Conservation (phyloP, 2,329 filamentous ascomycete genomes). For the Penicillium sp. region DNA sequence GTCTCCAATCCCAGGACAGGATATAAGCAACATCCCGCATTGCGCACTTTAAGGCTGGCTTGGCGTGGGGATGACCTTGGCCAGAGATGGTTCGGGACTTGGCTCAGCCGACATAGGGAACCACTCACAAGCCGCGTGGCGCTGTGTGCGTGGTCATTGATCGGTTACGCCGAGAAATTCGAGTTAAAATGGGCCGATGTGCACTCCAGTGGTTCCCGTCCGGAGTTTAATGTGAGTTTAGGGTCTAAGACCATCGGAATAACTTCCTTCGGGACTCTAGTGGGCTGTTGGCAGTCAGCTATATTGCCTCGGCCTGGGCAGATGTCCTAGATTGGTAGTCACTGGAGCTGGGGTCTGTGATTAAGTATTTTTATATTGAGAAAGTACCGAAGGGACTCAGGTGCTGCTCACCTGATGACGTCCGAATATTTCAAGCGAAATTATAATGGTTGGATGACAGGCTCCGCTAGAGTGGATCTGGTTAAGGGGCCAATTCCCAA, state of each 20-base stretch:
- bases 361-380: neutral
- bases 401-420: neutral
- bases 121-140: conserved; percentile 2
- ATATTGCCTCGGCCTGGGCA: neutral
- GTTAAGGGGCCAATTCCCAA: neutral
- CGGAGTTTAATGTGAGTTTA: neutral
- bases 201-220: neutral
- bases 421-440: neutral
- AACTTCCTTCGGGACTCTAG: neutral
- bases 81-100: conserved; percentile 15
- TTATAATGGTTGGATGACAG: neutral
- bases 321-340: neutral
- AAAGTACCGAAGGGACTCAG: neutral
- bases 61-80: conserved; percentile 11
- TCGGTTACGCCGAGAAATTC: conserved; percentile 5
- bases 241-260: neutral
- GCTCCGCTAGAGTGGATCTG: conserved; percentile 2
- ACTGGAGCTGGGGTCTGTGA: neutral
- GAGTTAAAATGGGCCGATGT: neutral
- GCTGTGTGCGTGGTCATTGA: conserved; percentile 5
- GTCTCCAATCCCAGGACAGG: conserved; percentile 11
- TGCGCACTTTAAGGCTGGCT: conserved; percentile 10
- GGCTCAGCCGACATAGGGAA: conserved; percentile 6
- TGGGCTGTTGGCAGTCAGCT: neutral
- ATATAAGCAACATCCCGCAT: conserved; percentile 12